Evolutionary conservation across 2,329 filamentous ascomycete genomes (phyloP).

Genomic region (Pezizomycotina sp.): DNA sequence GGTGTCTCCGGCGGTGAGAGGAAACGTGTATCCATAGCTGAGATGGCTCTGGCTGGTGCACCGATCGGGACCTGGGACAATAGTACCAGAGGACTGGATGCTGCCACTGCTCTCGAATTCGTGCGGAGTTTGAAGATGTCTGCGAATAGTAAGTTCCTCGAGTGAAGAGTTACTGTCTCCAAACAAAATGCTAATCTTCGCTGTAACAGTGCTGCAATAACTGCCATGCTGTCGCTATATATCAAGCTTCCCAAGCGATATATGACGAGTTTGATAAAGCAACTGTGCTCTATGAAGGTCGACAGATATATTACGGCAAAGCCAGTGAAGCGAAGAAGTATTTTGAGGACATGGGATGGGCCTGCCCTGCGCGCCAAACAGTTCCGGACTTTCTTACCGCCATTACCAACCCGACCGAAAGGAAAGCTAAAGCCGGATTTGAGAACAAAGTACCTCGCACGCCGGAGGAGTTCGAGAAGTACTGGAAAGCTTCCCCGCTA

Average conservation of each 20-base stretch:
- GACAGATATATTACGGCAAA: constrained; percentile 59
- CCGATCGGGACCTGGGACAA: constrained; percentile 40
- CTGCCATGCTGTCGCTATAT: constrained; percentile 41
- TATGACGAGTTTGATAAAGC: constrained; percentile 57
- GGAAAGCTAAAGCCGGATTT: constrained; percentile 40
- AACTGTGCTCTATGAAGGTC: constrained; percentile 56
- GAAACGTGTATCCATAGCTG: constrained; percentile 53
- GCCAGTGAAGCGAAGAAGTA: constrained; percentile 43
- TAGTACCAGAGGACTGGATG: constrained; percentile 38
- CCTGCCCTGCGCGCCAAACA: constrained; percentile 49
- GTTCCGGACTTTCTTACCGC: constrained; percentile 54
- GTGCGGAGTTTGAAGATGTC: constrained; percentile 37
- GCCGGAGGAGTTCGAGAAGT: constrained; percentile 48
- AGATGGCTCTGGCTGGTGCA: constrained; percentile 42
- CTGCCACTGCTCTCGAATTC: constrained; percentile 43
- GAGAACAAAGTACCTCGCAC: constrained; percentile 48
- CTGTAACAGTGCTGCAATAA: too few species aligned
- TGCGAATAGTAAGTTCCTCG: too few species aligned
- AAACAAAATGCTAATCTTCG: too few species aligned
- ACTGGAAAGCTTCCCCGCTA: constrained; percentile 35
- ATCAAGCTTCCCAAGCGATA: constrained; percentile 37
- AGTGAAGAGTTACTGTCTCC: too few species aligned
- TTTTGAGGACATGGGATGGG: constrained; percentile 53
- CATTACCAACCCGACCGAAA: constrained; percentile 47
- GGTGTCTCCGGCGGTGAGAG: constrained; percentile 53